phyloP scores from a whole-genome alignment of 208 protist genomes.

The Crithidia brevicula region DNA sequence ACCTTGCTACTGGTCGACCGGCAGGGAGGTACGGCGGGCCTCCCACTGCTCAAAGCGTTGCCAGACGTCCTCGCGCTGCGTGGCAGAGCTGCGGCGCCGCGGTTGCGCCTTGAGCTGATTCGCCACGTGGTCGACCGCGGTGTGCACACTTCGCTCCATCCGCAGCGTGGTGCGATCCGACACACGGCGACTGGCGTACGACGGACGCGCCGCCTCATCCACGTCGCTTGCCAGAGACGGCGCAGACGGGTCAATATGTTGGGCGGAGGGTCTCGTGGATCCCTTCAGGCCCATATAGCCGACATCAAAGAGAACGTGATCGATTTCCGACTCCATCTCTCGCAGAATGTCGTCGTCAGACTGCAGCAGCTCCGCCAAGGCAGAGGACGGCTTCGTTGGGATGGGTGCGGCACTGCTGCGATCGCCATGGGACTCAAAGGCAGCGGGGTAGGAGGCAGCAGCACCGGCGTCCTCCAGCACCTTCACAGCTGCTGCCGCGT shows the following conservation, averaged over 20 bases:
- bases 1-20: background rate
- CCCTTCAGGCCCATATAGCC: conserved; percentile 1
- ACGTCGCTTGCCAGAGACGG: background rate
- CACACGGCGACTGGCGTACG: conserved; percentile 13
- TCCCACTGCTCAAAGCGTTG: conserved; percentile 75
- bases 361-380: conserved; percentile 35
- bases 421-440: background rate
- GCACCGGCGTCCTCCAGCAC: conserved; percentile 28
- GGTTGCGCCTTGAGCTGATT: conserved; percentile 36
- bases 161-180: conserved; percentile 27
- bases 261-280: background rate
- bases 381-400: background rate
- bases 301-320: conserved; percentile 51
- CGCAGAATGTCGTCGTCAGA: conserved; percentile 73
- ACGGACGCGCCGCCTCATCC: background rate
- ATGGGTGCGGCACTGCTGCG: background rate
- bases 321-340: conserved; percentile 83
- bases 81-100: conserved; percentile 8
- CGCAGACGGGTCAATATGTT: background rate
- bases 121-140: conserved; percentile 36
- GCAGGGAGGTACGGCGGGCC: conserved; percentile 30
- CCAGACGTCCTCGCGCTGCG: conserved; percentile 44
- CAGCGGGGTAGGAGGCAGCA: background rate
- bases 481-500: conserved; percentile 14
- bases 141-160: conserved; percentile 34